phyloP scores from a whole-genome alignment of 2,329 filamentous ascomycete species.

The Fusarium coffeatum region DNA sequence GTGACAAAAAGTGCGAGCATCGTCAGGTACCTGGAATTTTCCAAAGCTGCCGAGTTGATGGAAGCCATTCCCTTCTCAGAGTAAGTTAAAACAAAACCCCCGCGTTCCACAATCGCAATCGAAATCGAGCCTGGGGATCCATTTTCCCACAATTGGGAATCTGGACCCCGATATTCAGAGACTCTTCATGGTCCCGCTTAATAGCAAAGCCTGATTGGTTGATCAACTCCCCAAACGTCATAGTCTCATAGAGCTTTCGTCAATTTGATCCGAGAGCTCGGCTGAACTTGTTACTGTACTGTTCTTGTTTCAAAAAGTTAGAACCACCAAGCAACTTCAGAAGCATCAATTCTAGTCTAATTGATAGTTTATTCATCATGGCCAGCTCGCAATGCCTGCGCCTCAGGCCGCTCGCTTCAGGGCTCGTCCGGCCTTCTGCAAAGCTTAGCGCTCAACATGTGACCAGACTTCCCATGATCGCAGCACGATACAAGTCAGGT shows the following conservation, averaged over 20 bases:
- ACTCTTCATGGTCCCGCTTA: slow-evolving; percentile 18
- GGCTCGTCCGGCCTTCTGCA: slow-evolving; percentile 39
- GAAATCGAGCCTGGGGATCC: slow-evolving; percentile 17
- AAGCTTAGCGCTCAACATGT: slow-evolving; percentile 29
- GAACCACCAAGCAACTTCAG: slow-evolving; percentile 1
- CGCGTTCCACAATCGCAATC: slow-evolving; percentile 25
- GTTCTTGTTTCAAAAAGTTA: slow-evolving; percentile 15
- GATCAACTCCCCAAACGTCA: slow-evolving; percentile 21
- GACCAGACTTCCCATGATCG: slow-evolving; percentile 39
- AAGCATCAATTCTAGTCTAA: neutral
- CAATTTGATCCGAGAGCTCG: slow-evolving; percentile 24
- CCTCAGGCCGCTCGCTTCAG: slow-evolving; percentile 38
- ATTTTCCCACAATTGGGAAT: slow-evolving; percentile 22
- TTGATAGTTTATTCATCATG: slow-evolving; percentile 34
- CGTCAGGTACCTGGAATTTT: slow-evolving; percentile 15
- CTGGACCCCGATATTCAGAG: slow-evolving; percentile 19
- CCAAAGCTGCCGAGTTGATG: neutral
- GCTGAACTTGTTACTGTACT: slow-evolving; percentile 5
- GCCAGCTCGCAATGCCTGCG: slow-evolving; percentile 39
- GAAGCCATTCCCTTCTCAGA: slow-evolving; percentile 1
- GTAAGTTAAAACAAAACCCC: slow-evolving; percentile 12
- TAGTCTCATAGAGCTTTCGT: slow-evolving; percentile 35
- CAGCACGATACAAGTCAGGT: slow-evolving; percentile 64
- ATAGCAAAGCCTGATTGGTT: slow-evolving; percentile 29
- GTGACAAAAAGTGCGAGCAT: neutral